Evolutionary conservation across 805 yeast species (phyloP).

Genomic region (Sugiyamaella boreocaroliniensis): DNA sequence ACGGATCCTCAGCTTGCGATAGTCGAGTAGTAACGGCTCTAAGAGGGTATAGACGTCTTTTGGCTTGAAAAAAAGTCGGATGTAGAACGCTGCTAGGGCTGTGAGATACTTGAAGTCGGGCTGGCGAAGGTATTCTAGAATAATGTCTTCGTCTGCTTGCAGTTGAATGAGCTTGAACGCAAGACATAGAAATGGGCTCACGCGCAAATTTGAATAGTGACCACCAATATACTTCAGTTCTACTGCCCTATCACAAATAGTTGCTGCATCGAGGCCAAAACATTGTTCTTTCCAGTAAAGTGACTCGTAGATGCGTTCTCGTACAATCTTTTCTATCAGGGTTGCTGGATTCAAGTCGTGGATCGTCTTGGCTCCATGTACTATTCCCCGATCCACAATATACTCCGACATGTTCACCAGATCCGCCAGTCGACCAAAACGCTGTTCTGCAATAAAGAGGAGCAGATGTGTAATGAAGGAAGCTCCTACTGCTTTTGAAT

Average conservation of each 20-base stretch:
- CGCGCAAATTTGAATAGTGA: conserved; percentile 47
- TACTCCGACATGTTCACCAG: conserved; percentile 12
- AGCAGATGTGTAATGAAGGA: neutral
- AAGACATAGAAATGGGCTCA: conserved; percentile 70
- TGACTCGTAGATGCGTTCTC: conserved; percentile 52
- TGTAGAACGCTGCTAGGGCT: conserved; percentile 61
- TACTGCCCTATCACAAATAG: conserved; percentile 44
- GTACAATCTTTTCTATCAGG: conserved; percentile 51
- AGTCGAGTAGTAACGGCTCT: conserved; percentile 56
- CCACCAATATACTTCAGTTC: conserved; percentile 50
- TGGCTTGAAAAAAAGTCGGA: conserved; percentile 39
- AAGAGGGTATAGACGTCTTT: conserved; percentile 43
- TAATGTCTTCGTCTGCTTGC: conserved; percentile 55
- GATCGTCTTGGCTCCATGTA: conserved; percentile 21
- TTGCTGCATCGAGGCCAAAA: conserved; percentile 43
- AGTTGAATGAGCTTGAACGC: conserved; percentile 71
- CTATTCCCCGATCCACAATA: conserved; percentile 25
- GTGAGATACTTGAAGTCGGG: conserved; percentile 70
- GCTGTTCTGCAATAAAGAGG: neutral
- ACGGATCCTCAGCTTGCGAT: conserved; percentile 56
- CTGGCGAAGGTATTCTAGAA: conserved; percentile 51
- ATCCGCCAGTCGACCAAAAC: neutral
- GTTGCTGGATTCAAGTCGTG: conserved; percentile 44
- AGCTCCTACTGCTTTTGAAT: neutral
- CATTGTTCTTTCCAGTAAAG: conserved; percentile 54